Conservation (phyloP, 139 green algal genomes). For the Prasinococcaceae sp. region DNA sequence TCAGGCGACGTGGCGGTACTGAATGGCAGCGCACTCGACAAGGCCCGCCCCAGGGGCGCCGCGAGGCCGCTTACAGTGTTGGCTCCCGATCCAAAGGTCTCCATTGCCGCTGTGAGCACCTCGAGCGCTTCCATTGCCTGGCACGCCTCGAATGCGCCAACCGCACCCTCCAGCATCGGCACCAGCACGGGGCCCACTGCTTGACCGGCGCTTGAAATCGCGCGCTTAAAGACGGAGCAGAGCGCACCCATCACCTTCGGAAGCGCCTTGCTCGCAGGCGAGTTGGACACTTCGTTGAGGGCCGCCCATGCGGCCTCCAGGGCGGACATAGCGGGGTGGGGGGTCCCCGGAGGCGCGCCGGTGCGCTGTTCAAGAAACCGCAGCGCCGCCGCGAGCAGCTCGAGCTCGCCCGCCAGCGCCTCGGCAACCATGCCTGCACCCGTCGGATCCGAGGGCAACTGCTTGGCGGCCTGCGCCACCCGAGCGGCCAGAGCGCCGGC, state of each 20-base stretch:
- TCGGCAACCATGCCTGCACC: too few species aligned
- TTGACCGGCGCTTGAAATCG: constrained; percentile 4
- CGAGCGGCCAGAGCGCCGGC: too few species aligned
- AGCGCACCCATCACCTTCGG: constrained; percentile 28
- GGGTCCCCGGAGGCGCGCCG: not conserved
- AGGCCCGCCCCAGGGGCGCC: too few species aligned
- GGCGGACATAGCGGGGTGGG: constrained; percentile 20
- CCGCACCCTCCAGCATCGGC: constrained; percentile 1
- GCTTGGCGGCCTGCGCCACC: too few species aligned
- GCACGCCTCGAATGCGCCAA: constrained; percentile 4
- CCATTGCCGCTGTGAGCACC: constrained; percentile 2
- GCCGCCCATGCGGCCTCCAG: constrained; percentile 27
- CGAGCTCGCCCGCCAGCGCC: constrained; percentile 28
- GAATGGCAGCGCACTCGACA: too few species aligned
- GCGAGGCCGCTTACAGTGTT: not conserved
- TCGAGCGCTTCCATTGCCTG: constrained; percentile 9
- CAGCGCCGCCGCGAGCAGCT: constrained; percentile 31
- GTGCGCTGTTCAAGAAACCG: constrained; percentile 17
- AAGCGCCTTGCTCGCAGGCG: constrained; percentile 2
- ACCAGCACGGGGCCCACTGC: not conserved
- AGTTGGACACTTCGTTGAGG: constrained; percentile 22
- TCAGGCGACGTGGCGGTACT: too few species aligned
- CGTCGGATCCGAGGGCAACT: too few species aligned
- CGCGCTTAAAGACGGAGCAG: constrained; percentile 25
- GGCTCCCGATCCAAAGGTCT: too few species aligned